These are phyloP conservation scores for Metarhizium rileyi DNA, from an alignment of 2,329 filamentous ascomycete genomes.

Conservation along the genomic window DNA sequence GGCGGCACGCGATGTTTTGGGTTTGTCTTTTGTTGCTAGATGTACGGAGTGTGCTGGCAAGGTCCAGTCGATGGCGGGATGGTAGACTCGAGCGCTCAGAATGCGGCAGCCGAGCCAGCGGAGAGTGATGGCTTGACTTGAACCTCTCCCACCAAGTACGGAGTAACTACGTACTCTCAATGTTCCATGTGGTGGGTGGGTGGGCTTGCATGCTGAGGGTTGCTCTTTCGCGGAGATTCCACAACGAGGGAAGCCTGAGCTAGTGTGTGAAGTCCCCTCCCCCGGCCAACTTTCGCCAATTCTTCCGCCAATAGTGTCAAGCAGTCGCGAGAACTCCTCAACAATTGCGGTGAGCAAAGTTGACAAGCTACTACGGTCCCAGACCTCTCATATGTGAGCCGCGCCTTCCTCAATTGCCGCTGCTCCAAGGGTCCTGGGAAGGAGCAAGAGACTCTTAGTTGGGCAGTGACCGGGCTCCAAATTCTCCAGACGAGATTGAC, in stretches of 20 bases:
- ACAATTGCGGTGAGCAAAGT: neutral
- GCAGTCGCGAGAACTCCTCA: neutral
- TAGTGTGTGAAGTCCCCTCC: neutral
- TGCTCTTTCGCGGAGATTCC: neutral
- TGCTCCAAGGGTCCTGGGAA: neutral
- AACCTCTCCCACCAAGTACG: no score
- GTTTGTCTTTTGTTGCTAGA: neutral
- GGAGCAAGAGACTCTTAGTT: neutral
- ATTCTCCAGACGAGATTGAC: no score
- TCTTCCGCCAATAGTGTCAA: slow-evolving; percentile 3
- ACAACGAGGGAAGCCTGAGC: neutral
- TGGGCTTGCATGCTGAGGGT: neutral
- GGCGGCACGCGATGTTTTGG: neutral
- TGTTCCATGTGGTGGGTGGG: neutral
- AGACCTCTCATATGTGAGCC: no score
- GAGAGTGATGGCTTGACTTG: neutral
- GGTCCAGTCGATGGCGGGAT: neutral
- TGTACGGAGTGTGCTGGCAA: neutral
- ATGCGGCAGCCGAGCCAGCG: slow-evolving; percentile 2
- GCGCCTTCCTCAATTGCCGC: neutral
- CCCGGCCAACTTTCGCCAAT: neutral
- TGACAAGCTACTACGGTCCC: neutral
- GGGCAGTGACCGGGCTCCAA: neutral
- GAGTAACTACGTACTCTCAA: no score
- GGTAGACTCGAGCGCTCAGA: neutral